Evolutionary conservation across 371 early-diverging fungal species (phyloP), one percentile per base, ranked within the genome.

Genomic region (Nematocida ausubeli): DNA sequence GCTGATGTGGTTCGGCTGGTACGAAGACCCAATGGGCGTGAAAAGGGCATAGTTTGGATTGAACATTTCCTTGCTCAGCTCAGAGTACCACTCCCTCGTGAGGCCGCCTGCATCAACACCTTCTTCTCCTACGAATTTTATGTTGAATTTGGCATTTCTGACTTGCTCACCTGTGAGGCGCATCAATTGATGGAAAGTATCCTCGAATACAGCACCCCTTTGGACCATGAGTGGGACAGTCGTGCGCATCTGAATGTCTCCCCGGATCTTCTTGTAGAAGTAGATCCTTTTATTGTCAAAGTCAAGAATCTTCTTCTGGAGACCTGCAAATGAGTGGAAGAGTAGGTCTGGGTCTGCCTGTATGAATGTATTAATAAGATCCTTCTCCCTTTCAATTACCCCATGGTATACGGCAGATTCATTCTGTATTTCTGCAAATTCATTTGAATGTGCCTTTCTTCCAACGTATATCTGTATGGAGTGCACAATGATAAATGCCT

Each of bases 31-130:
- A 81, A 95, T 95, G 1, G 90, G 92, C 0, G 95, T 94, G 88
- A 98, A 98, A 56, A 98, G 87, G 4, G 95, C 96, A 83, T 95
- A 95, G 85, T 95, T 91, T 9, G 96, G 96, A 85, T 98, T 93
- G 87, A 96, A 93, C 93, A 95, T 95, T 83, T 95, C 93, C 60
- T 93, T 88, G 6, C 95, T 91, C 3, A 98, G 88, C 7, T 91
- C 94, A 62, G 91, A 90, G 89, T 93, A 95, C 95, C 96, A 98
- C 86, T 98, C 98, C 71, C 96, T 90, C 2, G 94, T 92, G 19
- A 98, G 91, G 62, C 98, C 98, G 40, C 98, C 98, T 32, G 92
- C 95, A 88, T 98, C 98, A 0, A 95, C 91, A 62, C 96, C 98
- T 82, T 95, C 95, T 87, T 98, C 98, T 26, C 92, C 92, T 70